Evolutionary conservation across 352 stramenopile species (phyloP), one percentile per base, ranked within the genome.

Genomic region (Sclerospora graminicola): DNA sequence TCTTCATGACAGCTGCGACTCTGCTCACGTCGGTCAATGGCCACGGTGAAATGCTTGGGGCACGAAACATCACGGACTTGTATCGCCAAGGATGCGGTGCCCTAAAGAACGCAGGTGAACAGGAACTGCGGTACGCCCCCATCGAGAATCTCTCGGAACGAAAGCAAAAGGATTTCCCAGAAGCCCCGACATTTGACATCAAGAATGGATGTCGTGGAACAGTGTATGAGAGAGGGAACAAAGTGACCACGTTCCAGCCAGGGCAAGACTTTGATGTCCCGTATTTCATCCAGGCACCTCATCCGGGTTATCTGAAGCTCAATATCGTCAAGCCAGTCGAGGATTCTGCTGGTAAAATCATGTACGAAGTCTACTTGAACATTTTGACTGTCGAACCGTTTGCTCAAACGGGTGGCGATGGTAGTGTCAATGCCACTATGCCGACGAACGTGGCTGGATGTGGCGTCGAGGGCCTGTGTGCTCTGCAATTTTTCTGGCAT

Each of bases 261-360:
- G 60, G 55, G 14, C 31, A 33, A 13, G 13, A 48, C 0, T 68
- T 68, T 29, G 59, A 62, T 15, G 64, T 70, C 28, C 48, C 51
- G 31, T 84, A 48, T 41, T 60, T 36, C 9, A 76, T 84, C 46
- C 51, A 76, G 55, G 71, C 68, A 8, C 68, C 71, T 2, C 71
- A 84, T 48, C 68, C 66, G 1, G 66, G 71, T 11, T 68, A 45
- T 39, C 61, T 73, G 43, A 66, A 71, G 41, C 52, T 84, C 26
- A 71, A 48, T 37, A 63, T 84, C 28, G 57, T 81, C 35, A 79
- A 77, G 38, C 68, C 71, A 2, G 63, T 39, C 37, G 52, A 40
- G 1, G 63, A 66, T 15, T 41, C 58, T 1, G 48, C 36, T 2
- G 67, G 67, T 27, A 63, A 48, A 9, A 71, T 81, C 52, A 77